Conservation (phyloP, 805 yeast genomes). For the Torulaspora gathmanii region DNA sequence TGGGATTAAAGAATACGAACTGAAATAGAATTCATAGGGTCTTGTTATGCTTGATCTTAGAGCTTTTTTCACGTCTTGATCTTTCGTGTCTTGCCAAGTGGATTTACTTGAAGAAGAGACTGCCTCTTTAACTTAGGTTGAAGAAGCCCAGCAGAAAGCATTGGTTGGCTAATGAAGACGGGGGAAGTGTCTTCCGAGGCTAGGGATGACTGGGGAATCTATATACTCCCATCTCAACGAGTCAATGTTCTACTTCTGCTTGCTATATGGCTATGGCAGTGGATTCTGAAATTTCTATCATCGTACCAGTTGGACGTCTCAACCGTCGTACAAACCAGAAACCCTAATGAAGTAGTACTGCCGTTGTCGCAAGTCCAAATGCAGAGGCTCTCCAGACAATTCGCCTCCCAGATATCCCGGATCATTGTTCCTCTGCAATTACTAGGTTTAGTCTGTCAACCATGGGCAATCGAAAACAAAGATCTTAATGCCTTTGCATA, state of each 20-base stretch:
- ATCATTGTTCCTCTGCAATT: conserved; percentile 25
- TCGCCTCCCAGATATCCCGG: conserved; percentile 19
- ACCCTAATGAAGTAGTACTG: conserved; percentile 22
- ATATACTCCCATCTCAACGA: conserved; percentile 33
- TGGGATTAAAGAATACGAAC: conserved; percentile 7
- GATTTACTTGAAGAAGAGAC: too few species aligned
- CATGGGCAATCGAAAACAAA: background rate
- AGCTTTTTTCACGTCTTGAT: background rate
- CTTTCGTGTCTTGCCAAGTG: background rate
- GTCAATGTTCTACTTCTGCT: conserved; percentile 45
- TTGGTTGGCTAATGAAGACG: conserved; percentile 4
- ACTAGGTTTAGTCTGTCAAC: conserved; percentile 3
- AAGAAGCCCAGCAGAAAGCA: background rate
- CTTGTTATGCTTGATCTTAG: background rate
- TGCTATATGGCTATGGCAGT: conserved; percentile 53
- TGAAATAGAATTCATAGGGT: conserved; percentile 5
- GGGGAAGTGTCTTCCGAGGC: conserved; percentile 1
- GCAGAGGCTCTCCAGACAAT: conserved; percentile 34
- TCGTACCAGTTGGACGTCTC: conserved; percentile 42
- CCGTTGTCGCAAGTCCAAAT: conserved; percentile 38
- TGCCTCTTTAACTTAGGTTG: too few species aligned
- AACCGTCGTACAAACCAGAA: conserved; percentile 20
- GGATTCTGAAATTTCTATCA: conserved; percentile 40
- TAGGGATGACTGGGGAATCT: background rate
- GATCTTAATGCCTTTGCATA: background rate